Percentiles rank a stretch among this genome's conserved stretches.
Evolutionary conservation across 371 early-diverging fungal species (phyloP).

Genomic region (Rhizomucor pusillus): DNA sequence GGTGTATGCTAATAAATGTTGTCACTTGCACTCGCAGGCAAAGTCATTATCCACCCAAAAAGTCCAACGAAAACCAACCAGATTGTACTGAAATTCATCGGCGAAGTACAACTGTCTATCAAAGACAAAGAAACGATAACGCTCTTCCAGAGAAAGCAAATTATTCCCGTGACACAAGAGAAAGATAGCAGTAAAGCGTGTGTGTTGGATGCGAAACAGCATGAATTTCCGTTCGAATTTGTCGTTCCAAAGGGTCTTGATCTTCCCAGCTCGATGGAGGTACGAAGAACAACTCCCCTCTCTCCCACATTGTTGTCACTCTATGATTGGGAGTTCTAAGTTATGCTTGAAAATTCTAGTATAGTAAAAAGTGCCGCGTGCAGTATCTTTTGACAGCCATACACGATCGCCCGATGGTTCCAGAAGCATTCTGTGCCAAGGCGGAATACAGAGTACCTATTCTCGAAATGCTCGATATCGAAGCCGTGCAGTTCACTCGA

Average conservation of each 20-base stretch:
- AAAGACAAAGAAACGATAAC: constrained; percentile 36
- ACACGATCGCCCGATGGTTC: constrained; percentile 41
- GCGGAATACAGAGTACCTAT: constrained; percentile 35
- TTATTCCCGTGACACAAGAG: constrained; percentile 17
- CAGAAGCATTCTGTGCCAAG: constrained; percentile 35
- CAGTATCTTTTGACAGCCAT: constrained; percentile 38
- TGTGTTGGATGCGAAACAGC: constrained; percentile 31
- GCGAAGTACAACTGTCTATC: constrained; percentile 23
- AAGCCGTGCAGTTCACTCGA: constrained; percentile 18
- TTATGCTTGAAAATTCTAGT: too few species aligned
- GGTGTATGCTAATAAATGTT: too few species aligned
- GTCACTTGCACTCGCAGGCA: constrained; percentile 19
- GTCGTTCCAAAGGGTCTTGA: constrained; percentile 30
- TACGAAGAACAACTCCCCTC: constrained; percentile 5
- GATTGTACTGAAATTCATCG: constrained; percentile 34
- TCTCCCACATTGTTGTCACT: not conserved
- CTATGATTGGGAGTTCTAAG: not conserved
- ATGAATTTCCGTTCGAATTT: constrained; percentile 45
- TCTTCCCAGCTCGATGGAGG: constrained; percentile 47
- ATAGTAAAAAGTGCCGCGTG: constrained; percentile 31
- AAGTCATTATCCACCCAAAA: constrained; percentile 37
- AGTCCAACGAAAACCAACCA: constrained; percentile 39
- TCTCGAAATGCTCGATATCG: constrained; percentile 40
- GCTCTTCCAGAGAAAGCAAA: constrained; percentile 26
- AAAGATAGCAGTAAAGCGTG: constrained; percentile 22